Conservation (phyloP, 768 basidiomycete species). For the Mycena albidolilacea region DNA sequence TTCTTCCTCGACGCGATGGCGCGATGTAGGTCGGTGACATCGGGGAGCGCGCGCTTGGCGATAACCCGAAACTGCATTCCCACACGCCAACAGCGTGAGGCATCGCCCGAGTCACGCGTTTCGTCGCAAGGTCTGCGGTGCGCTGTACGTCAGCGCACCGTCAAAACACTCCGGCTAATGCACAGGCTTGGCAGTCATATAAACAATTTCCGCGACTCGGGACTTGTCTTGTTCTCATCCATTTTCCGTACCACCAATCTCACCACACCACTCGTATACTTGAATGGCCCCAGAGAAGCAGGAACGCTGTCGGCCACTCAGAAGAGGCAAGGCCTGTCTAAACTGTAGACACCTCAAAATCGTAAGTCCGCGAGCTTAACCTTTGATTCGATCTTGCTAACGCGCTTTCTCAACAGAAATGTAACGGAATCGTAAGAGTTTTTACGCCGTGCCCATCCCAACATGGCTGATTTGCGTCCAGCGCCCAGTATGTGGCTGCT, state of each 20-base stretch:
- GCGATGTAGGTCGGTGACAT: too few species aligned
- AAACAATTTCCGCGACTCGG: not conserved
- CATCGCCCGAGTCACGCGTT: too few species aligned
- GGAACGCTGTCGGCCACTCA: not conserved
- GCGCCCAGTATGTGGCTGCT: not conserved
- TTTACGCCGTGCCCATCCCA: too few species aligned
- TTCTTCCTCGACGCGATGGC: too few species aligned
- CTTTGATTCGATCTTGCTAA: not conserved
- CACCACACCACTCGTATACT: not conserved
- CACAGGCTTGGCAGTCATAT: not conserved
- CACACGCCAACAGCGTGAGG: too few species aligned
- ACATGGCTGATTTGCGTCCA: not conserved
- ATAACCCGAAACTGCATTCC: too few species aligned
- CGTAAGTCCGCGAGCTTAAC: not conserved
- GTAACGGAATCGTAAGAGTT: not conserved
- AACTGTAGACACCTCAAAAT: slow-evolving; percentile 8
- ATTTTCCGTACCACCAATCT: not conserved
- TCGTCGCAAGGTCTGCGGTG: too few species aligned
- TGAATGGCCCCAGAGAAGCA: not conserved
- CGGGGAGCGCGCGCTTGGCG: too few species aligned
- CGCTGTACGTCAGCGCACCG: too few species aligned
- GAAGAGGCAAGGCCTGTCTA: slow-evolving; percentile 1
- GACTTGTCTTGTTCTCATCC: not conserved
- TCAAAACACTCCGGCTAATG: too few species aligned
- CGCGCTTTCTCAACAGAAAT: not conserved